Conservation (phyloP, 2,329 filamentous ascomycete genomes). For the Alternaria sp. region DNA sequence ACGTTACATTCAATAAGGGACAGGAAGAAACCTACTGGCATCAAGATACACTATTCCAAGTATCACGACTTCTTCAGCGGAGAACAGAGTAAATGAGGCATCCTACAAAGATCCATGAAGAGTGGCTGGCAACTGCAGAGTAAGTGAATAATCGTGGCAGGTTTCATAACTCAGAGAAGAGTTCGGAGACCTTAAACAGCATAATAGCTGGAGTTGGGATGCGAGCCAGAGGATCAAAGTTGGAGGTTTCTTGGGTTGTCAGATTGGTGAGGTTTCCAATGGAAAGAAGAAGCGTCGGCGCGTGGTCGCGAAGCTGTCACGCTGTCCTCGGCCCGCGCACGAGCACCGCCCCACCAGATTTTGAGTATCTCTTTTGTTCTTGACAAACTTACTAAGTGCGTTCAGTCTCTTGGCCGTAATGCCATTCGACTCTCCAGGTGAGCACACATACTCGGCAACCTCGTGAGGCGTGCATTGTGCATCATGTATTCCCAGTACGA, state of each 20-base stretch:
- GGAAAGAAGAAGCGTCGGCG: background rate
- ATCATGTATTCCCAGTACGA: background rate
- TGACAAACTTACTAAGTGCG: background rate
- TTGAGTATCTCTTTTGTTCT: background rate
- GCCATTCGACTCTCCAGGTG: background rate
- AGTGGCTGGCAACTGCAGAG: background rate
- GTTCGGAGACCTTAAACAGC: too few relatives aligned
- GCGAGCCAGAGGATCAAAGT: background rate
- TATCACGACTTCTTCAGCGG: background rate
- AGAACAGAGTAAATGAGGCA: background rate
- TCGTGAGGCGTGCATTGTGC: background rate
- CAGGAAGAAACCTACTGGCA: background rate
- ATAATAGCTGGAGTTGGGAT: too few relatives aligned
- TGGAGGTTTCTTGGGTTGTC: background rate
- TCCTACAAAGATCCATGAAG: background rate
- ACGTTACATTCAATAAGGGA: too few relatives aligned
- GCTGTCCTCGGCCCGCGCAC: constrained; percentile 3
- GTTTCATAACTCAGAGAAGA: background rate
- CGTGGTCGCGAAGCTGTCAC: background rate
- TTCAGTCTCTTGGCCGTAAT: background rate
- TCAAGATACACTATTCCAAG: background rate
- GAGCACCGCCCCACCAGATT: background rate
- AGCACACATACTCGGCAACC: background rate
- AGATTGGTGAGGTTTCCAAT: background rate
- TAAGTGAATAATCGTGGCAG: background rate